Evolutionary conservation across 768 basidiomycete species (phyloP), one percentile per base, ranked within the genome.

Genomic region (Phlegmacium glaucopus): DNA sequence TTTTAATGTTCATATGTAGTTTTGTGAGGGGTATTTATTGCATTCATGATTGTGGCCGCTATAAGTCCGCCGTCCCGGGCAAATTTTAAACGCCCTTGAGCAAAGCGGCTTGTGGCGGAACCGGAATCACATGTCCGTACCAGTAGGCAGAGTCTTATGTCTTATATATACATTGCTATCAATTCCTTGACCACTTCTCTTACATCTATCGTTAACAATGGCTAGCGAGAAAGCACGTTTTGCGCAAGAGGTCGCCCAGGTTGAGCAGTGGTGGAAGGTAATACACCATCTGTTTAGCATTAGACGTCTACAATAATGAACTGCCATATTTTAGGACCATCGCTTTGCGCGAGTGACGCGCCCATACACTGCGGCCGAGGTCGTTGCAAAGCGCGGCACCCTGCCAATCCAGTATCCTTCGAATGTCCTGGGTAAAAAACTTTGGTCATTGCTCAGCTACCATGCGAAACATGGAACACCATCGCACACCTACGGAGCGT

Each of bases 401-500:
- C 68, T 99, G 45, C 75, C 78, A 9, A 85, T 94, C 54, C 72
- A 81, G 38, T 98, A 98, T 67, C 89, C 95, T 11, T 93, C 94
- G 41, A 79, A 91, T 61, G 58, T 83, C 1, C 79, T 82, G 62
- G 94, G 78, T 53, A 90, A 93, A 78, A 98, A 98, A 69, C 79
- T 96, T 30, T 95, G 80, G 75, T 59, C 64, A 6, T 63, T 87
- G 49, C 79, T 99, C 53, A 75, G 79, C 42, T 74, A 88, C 52
- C 94, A 96, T 63, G 85, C 82, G 44, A 80, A 78, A 64, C 76
- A 75, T 48, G 80, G 85, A 29, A 89, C 89, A 4, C 87, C 90
- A 1, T 94, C 90, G 16, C 91, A 94, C 64, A 99, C 96, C 52
- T 99, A 98, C 62, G 96, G 96, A 72, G 94, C 94, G 93, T 97